Evolutionary conservation across 2,329 filamentous ascomycete genomes (phyloP).

Genomic region (Aspergillus sp.): DNA sequence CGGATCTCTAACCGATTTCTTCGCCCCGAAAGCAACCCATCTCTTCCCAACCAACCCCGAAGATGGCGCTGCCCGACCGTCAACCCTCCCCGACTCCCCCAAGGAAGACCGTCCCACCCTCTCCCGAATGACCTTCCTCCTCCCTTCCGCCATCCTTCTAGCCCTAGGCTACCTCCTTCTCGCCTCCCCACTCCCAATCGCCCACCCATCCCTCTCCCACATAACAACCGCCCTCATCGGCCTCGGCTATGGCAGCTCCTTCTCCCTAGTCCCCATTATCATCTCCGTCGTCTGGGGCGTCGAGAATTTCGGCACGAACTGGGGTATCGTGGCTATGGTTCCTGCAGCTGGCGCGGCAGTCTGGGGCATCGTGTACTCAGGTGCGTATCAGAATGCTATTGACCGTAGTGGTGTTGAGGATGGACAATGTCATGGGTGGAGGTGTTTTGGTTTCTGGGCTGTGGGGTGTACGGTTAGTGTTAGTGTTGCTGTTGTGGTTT

Average conservation of each 20-base stretch:
- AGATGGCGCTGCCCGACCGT: slow-evolving; percentile 20
- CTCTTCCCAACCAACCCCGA: slow-evolving; percentile 47
- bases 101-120: slow-evolving; percentile 46
- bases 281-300: slow-evolving; percentile 98
- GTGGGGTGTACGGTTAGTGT: slow-evolving; percentile 65
- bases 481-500: slow-evolving; percentile 65
- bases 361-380: slow-evolving; percentile 84
- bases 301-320: slow-evolving; percentile 97
- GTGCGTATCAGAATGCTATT: slow-evolving; percentile 31
- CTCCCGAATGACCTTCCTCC: slow-evolving; percentile 72
- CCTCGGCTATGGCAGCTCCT: slow-evolving; percentile 86
- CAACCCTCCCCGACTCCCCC: slow-evolving; percentile 26
- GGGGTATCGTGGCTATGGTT: slow-evolving; percentile 88
- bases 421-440: slow-evolving; percentile 69
- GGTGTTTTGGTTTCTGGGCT: slow-evolving; percentile 87
- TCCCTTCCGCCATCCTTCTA: slow-evolving; percentile 66
- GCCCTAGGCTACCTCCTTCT: slow-evolving; percentile 71
- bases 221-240: slow-evolving; percentile 77
- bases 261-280: slow-evolving; percentile 82
- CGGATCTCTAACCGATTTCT: slow-evolving; percentile 78
- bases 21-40: slow-evolving; percentile 63
- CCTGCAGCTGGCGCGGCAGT: slow-evolving; percentile 81
- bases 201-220: slow-evolving; percentile 76
- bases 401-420: slow-evolving; percentile 38
- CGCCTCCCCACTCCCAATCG: slow-evolving; percentile 69